Evolutionary conservation across 176 grass and related monocot genomes (phyloP).

Genomic region (Oryza coarctata): DNA sequence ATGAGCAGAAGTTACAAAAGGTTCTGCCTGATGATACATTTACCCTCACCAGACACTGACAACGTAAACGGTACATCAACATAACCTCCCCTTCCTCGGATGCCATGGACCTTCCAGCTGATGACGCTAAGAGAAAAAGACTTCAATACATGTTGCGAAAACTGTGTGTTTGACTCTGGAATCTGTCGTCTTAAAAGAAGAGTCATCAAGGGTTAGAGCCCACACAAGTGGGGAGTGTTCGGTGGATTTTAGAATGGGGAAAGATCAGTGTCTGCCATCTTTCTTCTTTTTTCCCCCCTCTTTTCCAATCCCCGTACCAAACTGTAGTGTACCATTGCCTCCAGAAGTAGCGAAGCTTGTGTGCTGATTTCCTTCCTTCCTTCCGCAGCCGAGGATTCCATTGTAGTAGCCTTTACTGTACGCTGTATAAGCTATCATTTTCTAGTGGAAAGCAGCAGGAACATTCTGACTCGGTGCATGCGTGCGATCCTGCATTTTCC

Average conservation of each 20-base stretch:
- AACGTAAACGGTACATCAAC: slow-evolving; percentile 28
- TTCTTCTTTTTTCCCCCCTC: background rate
- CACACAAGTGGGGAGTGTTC: background rate
- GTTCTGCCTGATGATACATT: slow-evolving; percentile 23
- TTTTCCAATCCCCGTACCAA: background rate
- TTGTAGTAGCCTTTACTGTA: slow-evolving; percentile 33
- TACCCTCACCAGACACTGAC: slow-evolving; percentile 39
- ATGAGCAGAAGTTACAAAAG: slow-evolving; percentile 19
- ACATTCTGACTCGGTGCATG: background rate
- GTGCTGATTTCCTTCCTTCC: background rate
- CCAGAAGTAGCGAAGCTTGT: slow-evolving; percentile 28
- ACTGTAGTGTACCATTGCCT: slow-evolving; percentile 27
- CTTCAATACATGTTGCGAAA: slow-evolving; percentile 26
- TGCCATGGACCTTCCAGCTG: slow-evolving; percentile 11
- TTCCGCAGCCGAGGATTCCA: background rate
- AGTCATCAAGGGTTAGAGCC: background rate
- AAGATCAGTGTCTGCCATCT: background rate
- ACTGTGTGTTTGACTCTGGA: slow-evolving; percentile 15
- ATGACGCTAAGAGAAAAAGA: slow-evolving; percentile 26
- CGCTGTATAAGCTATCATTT: slow-evolving; percentile 38
- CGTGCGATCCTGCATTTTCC: background rate
- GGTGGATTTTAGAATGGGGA: slow-evolving; percentile 14
- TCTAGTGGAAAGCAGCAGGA: slow-evolving; percentile 42
- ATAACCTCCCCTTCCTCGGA: slow-evolving; percentile 11
- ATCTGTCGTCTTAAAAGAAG: background rate